Evolutionary conservation across 1,284 basidiomycete genomes (phyloP).

Genomic region (Sporisorium iseilematis-ciliati): DNA sequence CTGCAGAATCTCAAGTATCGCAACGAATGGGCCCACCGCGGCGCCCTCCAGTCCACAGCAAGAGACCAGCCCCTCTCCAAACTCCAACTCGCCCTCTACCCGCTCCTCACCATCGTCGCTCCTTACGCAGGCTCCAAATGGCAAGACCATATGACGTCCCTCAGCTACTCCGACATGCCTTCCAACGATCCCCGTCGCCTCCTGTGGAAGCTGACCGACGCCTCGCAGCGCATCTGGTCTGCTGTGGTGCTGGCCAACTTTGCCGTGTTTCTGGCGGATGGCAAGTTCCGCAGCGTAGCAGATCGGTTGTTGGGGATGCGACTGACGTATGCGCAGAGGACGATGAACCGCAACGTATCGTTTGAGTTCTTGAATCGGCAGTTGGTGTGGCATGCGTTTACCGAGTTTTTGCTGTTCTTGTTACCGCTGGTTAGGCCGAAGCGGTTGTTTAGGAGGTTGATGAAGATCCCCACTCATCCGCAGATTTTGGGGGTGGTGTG

Average conservation of each 20-base stretch:
- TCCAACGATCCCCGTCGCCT: conserved; percentile 72
- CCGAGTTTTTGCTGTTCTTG: conserved; percentile 94
- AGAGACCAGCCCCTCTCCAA: conserved; percentile 55
- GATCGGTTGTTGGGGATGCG: conserved; percentile 85
- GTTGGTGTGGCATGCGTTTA: conserved; percentile 99
- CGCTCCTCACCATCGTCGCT: conserved; percentile 79
- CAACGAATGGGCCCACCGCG: conserved; percentile 67
- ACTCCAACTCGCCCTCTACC: conserved; percentile 74
- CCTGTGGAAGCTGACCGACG: conserved; percentile 80
- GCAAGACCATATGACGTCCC: conserved; percentile 80
- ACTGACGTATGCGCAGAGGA: conserved; percentile 80
- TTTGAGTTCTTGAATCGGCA: conserved; percentile 99
- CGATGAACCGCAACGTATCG: conserved; percentile 85
- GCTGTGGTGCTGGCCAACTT: conserved; percentile 80
- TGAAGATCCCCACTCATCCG: conserved; percentile 69
- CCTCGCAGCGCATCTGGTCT: conserved; percentile 77
- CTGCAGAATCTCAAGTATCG: conserved; percentile 82
- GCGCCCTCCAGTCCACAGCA: conserved; percentile 53
- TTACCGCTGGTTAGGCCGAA: conserved; percentile 83
- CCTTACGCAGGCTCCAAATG: conserved; percentile 84
- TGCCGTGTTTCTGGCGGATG: conserved; percentile 85
- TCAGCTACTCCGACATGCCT: conserved; percentile 83
- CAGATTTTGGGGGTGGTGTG: conserved; percentile 67
- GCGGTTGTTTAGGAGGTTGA: conserved; percentile 75
- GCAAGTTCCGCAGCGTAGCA: conserved; percentile 86